These are phyloP conservation scores for Mortierella claussenii DNA, from an alignment of 192 early-diverging fungal species.

Conservation along the genomic window DNA sequence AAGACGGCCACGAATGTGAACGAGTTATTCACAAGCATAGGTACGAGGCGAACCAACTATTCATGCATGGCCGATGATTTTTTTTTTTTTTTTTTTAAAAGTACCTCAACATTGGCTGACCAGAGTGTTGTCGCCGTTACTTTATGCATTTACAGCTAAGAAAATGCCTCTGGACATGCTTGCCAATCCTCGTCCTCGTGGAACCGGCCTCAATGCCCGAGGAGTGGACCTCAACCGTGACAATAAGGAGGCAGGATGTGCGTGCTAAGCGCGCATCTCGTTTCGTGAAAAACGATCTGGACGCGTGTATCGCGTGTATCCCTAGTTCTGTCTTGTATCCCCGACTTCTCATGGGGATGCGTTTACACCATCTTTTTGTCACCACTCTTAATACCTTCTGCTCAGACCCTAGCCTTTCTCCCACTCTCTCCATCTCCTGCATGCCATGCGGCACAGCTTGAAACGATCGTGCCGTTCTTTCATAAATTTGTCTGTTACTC, in stretches of 20 bases:
- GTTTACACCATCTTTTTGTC: too few relatives aligned
- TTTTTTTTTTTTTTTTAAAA: conserved; percentile 5
- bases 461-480: background rate
- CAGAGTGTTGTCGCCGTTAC: background rate
- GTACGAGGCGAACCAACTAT: conserved; percentile 38
- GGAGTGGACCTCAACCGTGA: conserved; percentile 63
- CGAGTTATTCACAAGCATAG: conserved; percentile 72
- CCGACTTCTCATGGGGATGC: too few relatives aligned
- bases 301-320: background rate
- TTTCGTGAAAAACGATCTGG: background rate
- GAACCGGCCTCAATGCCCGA: conserved; percentile 55
- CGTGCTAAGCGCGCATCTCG: conserved; percentile 13
- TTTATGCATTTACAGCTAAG: conserved; percentile 57
- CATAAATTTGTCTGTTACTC: background rate
- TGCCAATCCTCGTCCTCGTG: conserved; percentile 63
- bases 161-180: conserved; percentile 76
- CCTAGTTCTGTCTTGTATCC: too few relatives aligned
- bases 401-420: background rate
- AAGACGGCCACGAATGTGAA: conserved; percentile 71
- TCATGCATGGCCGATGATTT: background rate
- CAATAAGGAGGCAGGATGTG: conserved; percentile 41
- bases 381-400: too few relatives aligned
- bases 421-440: background rate
- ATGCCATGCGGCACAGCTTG: conserved; percentile 6
- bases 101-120: background rate